Base-by-base conservation (phyloP, 2,329 filamentous ascomycete species). In the Akanthomyces lecanii region DNA sequence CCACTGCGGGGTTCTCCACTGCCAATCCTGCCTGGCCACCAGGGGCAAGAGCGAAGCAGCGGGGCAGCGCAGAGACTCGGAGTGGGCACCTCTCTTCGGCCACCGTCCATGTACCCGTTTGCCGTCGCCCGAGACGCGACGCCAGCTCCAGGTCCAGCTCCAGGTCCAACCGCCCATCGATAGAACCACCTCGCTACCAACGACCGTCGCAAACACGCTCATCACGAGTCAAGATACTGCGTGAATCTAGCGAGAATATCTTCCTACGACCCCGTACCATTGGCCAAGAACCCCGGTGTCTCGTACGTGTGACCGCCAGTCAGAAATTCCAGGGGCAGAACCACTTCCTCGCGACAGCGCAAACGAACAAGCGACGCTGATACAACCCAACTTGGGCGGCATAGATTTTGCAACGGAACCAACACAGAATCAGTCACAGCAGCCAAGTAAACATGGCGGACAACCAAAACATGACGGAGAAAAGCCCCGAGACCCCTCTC, bases 401-500 rank as follows among this genome's bases (percentile, higher is more conserved):
- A 40, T n/a, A 50, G 3, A 28, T 8, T 18, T 12, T 8, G 23
- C 44, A 59, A 12, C n/a, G 33, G 18, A 40, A 42, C 0, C 28
- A n/a, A 40, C 6, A 40, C 33, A 21, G 21, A 16, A 48, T 1
- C 14, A 59, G 4, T 28, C 23, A 4, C 25, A 28, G 6, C 10
- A 60, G 21, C 6, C 25, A 44, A 28, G 38, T 57, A 67, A 21
- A 58, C 8, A 79, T 78, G 76, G 71, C 77, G 64, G 78, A 81
- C 18, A 60, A 33, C 4, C 18, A 44, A 28, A 18, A 58, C 33
- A 79, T 78, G 76, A 70, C 77, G 64, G 78, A 81, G 61, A 72
- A 72, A 63, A 76, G 76, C 66, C 68, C 69, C 67, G 73, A 76
- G 54, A 75, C 79, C 66, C 77, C 81, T 64, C 81, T 83, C 65